Base-by-base conservation (phyloP, 768 basidiomycete species). In the Cubamyces lactineus region DNA sequence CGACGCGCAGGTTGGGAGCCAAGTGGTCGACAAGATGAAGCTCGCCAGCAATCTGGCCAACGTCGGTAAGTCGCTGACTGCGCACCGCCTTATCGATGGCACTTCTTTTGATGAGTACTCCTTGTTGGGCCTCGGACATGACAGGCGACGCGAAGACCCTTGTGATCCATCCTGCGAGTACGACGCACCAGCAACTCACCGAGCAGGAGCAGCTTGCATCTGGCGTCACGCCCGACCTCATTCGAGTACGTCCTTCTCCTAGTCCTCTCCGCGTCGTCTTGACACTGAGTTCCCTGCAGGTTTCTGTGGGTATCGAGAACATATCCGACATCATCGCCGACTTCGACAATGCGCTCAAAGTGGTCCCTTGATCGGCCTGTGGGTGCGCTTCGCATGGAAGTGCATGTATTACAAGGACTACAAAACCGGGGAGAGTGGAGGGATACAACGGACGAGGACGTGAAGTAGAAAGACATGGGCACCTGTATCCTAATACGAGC, bases 131-230 rank as follows among this genome's bases (percentile, higher is more conserved):
- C 1, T 6, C 34, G 17, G n/a, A 42, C 2, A n/a, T 41, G 9
- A 2, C 60, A 80, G 83, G 86, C 30, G 87, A 88, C 57, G 86
- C 87, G n/a, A 91, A 92, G 75, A 91, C 88, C 3, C 81, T 93
- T 9, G 87, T 90, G 34, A 90, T 93, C 59, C 88, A 91, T 68
- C 90, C 91, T 0, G 87, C 86, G 4, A 82, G 83, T 24, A 92
- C 92, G 21, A 93, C 91, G 0, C 91, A 94, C 69, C 78, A 84
- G 34, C 89, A 92, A 72, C 77, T 92, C 52, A 79, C 78, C 0
- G 74, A 73, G 13, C 83, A 80, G 56, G 91, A 92, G 69, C 86
- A 86, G 67, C 59, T 78, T 4, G 75, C 79, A 2, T 79, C 85
- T 17, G 91, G 91, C 5, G 89, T 91, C 12, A 86, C 88, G 0